These are phyloP conservation scores for Clarireedia paspali DNA, from an alignment of 2,329 filamentous ascomycete genomes.

Conservation along the genomic window DNA sequence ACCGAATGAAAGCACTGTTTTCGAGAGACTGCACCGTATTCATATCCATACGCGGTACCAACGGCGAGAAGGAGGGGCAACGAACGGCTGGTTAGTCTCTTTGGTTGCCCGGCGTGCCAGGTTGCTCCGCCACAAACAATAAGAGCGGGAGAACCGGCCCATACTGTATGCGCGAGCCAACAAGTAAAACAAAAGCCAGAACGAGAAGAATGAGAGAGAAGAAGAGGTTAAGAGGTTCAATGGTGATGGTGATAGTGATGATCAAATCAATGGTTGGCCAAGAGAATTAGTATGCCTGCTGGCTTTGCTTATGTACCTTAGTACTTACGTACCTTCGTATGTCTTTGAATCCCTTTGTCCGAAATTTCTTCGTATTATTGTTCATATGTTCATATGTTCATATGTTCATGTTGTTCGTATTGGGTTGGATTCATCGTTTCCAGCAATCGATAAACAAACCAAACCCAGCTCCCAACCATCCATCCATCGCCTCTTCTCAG, in stretches of 20 bases:
- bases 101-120: not conserved
- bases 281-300: not conserved
- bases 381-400: too few relatives aligned
- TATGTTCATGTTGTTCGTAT: too few relatives aligned
- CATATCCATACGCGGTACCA: not conserved
- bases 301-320: not conserved
- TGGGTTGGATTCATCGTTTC: too few relatives aligned
- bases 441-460: too few relatives aligned
- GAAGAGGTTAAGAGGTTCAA: not conserved
- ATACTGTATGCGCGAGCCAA: not conserved
- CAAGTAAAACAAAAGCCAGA: not conserved
- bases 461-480: too few relatives aligned
- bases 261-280: too few relatives aligned
- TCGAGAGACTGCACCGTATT: not conserved
- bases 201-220: too few relatives aligned
- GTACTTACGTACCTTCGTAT: not conserved
- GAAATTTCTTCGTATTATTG: too few relatives aligned
- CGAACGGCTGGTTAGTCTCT: not conserved
- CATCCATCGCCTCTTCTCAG: too few relatives aligned
- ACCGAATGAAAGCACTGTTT: not conserved
- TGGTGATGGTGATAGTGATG: not conserved
- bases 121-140: not conserved
- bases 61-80: not conserved
- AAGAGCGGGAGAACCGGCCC: not conserved
- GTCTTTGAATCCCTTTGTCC: too few relatives aligned